phyloP scores from a whole-genome alignment of 192 early-diverging fungal genomes.

The Entophlyctis luteolus region DNA sequence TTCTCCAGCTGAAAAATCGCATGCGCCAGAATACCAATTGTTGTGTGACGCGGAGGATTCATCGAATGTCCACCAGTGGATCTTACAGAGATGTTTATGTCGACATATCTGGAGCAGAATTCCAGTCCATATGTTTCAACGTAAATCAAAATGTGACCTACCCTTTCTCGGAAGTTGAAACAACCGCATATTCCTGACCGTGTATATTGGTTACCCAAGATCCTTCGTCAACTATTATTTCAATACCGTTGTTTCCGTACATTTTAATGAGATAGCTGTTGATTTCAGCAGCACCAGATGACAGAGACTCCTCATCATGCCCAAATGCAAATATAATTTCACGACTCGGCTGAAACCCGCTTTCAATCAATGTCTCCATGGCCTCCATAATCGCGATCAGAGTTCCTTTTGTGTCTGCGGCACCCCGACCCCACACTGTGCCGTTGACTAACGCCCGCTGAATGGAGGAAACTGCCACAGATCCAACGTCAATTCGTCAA shows the following conservation, averaged over 20 bases:
- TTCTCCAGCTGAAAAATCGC: constrained; percentile 28
- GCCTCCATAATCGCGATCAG: constrained; percentile 17
- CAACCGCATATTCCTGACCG: constrained; percentile 23
- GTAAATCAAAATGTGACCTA: background rate
- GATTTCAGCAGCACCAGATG: background rate
- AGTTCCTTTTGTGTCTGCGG: constrained; percentile 25
- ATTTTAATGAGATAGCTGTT: background rate
- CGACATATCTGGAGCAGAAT: constrained; percentile 14
- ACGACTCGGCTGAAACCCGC: constrained; percentile 18
- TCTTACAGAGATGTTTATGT: constrained; percentile 24
- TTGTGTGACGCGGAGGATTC: constrained; percentile 38
- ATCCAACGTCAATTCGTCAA: constrained; percentile 7
- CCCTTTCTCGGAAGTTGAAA: constrained; percentile 38
- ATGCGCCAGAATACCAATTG: constrained; percentile 29
- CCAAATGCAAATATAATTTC: constrained; percentile 39
- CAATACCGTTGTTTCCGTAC: constrained; percentile 15
- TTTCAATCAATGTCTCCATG: constrained; percentile 27
- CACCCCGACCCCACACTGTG: constrained; percentile 26
- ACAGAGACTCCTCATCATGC: constrained; percentile 36
- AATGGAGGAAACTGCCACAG: constrained; percentile 16
- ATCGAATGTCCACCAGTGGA: constrained; percentile 39
- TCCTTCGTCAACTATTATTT: constrained; percentile 42
- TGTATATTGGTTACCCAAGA: background rate
- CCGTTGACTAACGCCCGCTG: background rate
- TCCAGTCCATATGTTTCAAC: background rate